A percentile compares a stretch with the other conserved stretches of the same genome.
phyloP scores from a whole-genome alignment of 2,329 filamentous ascomycete genomes.

The Sporothrix curviconia region DNA sequence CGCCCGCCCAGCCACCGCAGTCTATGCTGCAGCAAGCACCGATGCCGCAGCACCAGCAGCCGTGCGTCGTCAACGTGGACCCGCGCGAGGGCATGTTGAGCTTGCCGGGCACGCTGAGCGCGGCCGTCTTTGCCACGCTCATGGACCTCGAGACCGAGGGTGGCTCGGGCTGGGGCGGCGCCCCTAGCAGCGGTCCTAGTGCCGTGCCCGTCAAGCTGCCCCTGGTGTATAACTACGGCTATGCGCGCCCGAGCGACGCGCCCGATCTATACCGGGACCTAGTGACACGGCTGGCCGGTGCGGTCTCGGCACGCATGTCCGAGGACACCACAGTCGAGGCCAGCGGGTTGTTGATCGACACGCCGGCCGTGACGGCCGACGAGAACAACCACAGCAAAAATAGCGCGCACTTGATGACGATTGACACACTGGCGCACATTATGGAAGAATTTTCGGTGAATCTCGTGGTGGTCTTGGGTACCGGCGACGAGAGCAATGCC shows the following conservation, averaged over 20 bases:
- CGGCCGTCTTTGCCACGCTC: constrained; percentile 78
- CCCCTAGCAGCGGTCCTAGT: constrained; percentile 84
- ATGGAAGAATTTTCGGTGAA: constrained; percentile 62
- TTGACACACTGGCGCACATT: constrained; percentile 77
- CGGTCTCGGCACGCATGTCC: constrained; percentile 68
- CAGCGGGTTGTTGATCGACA: constrained; percentile 81
- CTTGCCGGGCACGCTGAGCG: constrained; percentile 74
- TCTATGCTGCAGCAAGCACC: background rate
- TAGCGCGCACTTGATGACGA: constrained; percentile 33
- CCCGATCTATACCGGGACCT: constrained; percentile 66
- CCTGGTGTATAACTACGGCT: constrained; percentile 81
- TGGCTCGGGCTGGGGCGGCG: constrained; percentile 73
- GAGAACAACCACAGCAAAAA: background rate
- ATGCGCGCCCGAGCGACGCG: constrained; percentile 65
- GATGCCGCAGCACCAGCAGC: constrained; percentile 44
- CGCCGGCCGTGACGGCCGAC: constrained; percentile 61
- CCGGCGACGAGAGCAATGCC: constrained; percentile 40
- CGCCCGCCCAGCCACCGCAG: background rate
- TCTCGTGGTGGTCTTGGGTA: constrained; percentile 74
- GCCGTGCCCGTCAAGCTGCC: constrained; percentile 86
- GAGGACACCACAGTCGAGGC: constrained; percentile 66
- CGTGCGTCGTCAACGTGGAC: constrained; percentile 78
- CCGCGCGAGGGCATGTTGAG: constrained; percentile 72
- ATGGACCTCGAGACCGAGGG: constrained; percentile 75
- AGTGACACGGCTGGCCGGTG: constrained; percentile 68